Conservation (phyloP, 2,329 filamentous ascomycete genomes). For the Hymenoscyphus fraxineus region DNA sequence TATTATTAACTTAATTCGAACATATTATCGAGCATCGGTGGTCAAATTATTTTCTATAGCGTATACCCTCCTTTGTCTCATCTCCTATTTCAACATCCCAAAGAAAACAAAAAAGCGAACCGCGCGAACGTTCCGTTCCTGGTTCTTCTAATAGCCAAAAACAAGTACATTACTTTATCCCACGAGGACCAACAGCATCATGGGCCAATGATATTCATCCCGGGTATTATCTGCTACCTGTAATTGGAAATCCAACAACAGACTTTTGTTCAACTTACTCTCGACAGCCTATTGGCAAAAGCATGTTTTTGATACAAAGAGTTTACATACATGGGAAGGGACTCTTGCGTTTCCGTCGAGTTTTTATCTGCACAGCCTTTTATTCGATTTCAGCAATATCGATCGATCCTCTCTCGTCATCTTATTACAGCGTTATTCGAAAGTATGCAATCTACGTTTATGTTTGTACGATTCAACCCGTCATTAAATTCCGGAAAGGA, state of each 20-base stretch:
- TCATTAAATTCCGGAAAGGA: background rate
- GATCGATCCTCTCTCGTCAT: background rate
- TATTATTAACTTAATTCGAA: background rate
- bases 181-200: background rate
- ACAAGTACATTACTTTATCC: background rate
- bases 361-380: background rate
- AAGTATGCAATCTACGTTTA: background rate
- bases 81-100: background rate
- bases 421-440: background rate
- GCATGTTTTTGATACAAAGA: background rate
- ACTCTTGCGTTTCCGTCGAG: background rate
- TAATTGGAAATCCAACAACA: background rate
- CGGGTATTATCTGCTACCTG: background rate
- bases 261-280: background rate
- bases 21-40: background rate
- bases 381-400: background rate
- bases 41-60: background rate
- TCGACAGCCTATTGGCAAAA: background rate
- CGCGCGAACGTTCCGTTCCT: background rate
- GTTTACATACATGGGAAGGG: background rate
- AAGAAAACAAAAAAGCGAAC: background rate
- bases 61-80: conserved; percentile 2
- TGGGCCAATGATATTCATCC: background rate
- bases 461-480: conserved; percentile 1
- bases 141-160: background rate